Evolutionary conservation across 495 filamentous ascomycete genomes (phyloP), one percentile per base, ranked within the genome.

Genomic region (Polyplosphaeria fusca): DNA sequence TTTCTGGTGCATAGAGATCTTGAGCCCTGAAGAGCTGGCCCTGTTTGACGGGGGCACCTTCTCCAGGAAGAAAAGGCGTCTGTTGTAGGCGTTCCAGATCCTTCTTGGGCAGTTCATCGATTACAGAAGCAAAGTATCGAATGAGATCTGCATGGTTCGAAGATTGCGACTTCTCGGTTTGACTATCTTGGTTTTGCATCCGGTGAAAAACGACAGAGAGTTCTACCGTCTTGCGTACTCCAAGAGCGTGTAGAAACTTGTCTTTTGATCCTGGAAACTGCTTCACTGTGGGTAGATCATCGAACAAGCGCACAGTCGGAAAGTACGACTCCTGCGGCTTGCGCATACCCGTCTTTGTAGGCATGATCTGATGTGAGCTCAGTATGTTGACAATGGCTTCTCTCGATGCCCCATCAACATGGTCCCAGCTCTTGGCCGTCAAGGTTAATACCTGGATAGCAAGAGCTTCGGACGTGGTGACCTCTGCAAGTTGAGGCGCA

Each of bases 61-160:
- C 77, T 73, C 96, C 92, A 1, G 89, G 87, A 59, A 91, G 95
- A 24, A 96, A 86, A 20, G 81, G 82, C 1, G 87, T 87, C 26
- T 80, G 77, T 30, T 77, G 86, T 25, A 99, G 79, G 58, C 86
- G 85, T 58, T 81, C 83, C 49, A 96, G 80, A 69, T 99, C 94
- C 27, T 84, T 85, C 11, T 71, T 63, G 7, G 93, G 94, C 50
- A 99, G 96, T 66, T 99, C 94, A 43, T 90, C 82, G 47, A 82
- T 81, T 7, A 99, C 91, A 14, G 90, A 92, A 9, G 88, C 80
- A 38, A 99, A 79, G 63, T 99, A 99, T 56, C 86, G 88, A 71
- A 99, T 92, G 14, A 99, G 77, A 61, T 97, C 91, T 41, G 94
- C 84, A 68, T 97, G 93, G 60, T 85, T 94, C 89, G 87, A 95